phyloP scores from a whole-genome alignment of 2,329 filamentous ascomycete genomes.

The Diaporthe vexans region DNA sequence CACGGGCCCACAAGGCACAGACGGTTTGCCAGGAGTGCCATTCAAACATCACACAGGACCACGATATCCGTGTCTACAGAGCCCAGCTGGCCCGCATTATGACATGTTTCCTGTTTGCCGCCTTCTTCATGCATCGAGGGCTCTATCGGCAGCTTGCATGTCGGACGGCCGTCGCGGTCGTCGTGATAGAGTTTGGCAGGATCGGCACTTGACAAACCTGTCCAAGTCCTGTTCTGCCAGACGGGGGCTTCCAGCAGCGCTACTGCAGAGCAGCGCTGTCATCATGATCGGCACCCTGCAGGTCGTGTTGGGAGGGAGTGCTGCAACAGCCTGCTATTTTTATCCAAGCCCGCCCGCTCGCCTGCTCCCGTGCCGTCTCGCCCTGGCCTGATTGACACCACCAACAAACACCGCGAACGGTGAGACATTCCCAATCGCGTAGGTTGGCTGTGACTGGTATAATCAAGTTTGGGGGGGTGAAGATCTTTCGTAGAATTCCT shows the following conservation, averaged over 20 bases:
- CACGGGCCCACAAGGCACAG: not conserved
- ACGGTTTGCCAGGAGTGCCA: no score
- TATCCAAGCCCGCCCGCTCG: not conserved
- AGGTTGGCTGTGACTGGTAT: not conserved
- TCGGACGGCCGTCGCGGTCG: conserved; percentile 15
- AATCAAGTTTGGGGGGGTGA: conserved; percentile 1
- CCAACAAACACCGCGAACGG: not conserved
- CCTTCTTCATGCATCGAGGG: conserved; percentile 2
- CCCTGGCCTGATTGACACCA: not conserved
- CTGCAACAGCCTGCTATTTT: not conserved
- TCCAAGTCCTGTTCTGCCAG: not conserved
- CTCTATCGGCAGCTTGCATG: not conserved
- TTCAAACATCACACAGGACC: not conserved
- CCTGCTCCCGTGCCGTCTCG: not conserved
- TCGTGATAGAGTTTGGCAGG: conserved; percentile 17
- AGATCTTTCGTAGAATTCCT: not conserved
- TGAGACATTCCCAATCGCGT: conserved; percentile 2
- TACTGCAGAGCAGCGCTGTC: conserved; percentile 4
- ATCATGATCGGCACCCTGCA: conserved; percentile 37
- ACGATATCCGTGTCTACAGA: conserved; percentile 6
- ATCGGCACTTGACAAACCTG: conserved; percentile 13
- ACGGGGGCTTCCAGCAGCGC: not conserved
- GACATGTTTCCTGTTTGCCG: conserved; percentile 16
- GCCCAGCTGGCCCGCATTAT: not conserved
- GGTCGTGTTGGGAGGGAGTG: conserved; percentile 32